phyloP scores from a whole-genome alignment of 2,329 filamentous ascomycete genomes.

The Cadophora luteo-olivacea region DNA sequence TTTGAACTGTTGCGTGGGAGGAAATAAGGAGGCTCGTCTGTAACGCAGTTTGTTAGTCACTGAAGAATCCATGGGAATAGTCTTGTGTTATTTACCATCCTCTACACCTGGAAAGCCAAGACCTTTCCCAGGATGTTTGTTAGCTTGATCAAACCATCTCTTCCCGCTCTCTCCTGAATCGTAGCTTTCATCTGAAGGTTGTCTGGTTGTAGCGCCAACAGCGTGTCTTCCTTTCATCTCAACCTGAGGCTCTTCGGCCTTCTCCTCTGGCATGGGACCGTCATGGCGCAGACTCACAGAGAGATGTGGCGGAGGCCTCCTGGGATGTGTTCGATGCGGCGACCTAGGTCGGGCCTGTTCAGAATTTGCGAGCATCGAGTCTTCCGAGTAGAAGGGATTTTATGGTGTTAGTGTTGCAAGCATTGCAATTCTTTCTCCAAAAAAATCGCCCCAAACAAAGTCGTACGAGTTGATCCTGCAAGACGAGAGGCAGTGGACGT shows the following conservation, averaged over 20 bases:
- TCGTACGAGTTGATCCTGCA: not conserved
- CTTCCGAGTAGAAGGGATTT: not conserved
- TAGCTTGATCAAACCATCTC: slow-evolving; percentile 41
- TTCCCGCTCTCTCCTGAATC: slow-evolving; percentile 29
- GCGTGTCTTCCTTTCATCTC: not conserved
- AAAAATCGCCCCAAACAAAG: not conserved
- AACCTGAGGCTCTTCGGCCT: not conserved
- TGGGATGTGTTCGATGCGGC: slow-evolving; percentile 29
- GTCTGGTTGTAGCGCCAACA: slow-evolving; percentile 14
- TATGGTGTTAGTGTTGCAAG: not conserved
- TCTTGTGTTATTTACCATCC: slow-evolving; percentile 35
- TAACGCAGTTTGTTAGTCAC: slow-evolving; percentile 9
- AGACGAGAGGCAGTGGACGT: not conserved
- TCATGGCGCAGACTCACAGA: slow-evolving; percentile 36
- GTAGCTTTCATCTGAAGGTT: slow-evolving; percentile 32
- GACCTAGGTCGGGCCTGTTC: not conserved
- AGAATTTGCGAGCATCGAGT: slow-evolving; percentile 22
- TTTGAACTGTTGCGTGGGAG: slow-evolving; percentile 30
- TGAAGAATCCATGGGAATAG: not conserved
- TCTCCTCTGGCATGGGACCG: not conserved
- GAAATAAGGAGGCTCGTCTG: slow-evolving; percentile 42
- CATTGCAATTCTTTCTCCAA: slow-evolving; percentile 2
- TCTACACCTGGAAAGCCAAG: slow-evolving; percentile 25
- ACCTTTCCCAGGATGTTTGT: slow-evolving; percentile 32
- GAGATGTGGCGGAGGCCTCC: slow-evolving; percentile 37